phyloP scores from a whole-genome alignment of 495 filamentous ascomycete genomes.

The Rhypophila decipiens region DNA sequence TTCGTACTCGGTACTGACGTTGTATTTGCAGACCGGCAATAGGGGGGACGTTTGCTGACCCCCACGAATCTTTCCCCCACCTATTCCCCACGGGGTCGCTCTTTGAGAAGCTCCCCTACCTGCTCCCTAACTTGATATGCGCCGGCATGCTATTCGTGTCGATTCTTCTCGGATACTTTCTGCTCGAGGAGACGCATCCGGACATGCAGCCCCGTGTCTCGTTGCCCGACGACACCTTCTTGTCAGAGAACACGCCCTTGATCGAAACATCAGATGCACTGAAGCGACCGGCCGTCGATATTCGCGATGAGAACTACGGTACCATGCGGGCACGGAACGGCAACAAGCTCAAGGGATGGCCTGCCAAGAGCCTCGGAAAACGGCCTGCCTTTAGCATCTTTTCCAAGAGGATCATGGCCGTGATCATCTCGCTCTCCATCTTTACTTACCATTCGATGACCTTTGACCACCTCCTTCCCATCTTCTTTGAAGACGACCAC shows the following conservation, averaged over 20 bases:
- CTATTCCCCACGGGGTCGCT: slow-evolving; percentile 55
- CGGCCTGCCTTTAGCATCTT: slow-evolving; percentile 44
- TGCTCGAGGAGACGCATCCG: slow-evolving; percentile 75
- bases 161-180: slow-evolving; percentile 65
- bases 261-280: slow-evolving; percentile 66
- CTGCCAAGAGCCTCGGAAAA: slow-evolving; percentile 24
- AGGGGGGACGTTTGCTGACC: slow-evolving; percentile 71
- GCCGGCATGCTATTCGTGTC: slow-evolving; percentile 63
- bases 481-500: slow-evolving; percentile 71
- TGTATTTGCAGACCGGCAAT: no score
- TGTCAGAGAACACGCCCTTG: slow-evolving; percentile 60
- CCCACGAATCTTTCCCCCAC: slow-evolving; percentile 60
- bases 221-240: slow-evolving; percentile 46
- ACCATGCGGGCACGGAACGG: slow-evolving; percentile 58
- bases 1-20: no score
- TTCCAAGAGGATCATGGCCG: slow-evolving; percentile 54
- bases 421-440: slow-evolving; percentile 67
- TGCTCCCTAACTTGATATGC: slow-evolving; percentile 76
- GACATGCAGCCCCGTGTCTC: slow-evolving; percentile 61
- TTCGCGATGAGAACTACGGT: slow-evolving; percentile 71
- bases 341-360: slow-evolving; percentile 25
- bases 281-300: slow-evolving; percentile 61
- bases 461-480: slow-evolving; percentile 76
- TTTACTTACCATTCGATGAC: slow-evolving; percentile 89
- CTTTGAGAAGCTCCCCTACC: slow-evolving; percentile 74